These are phyloP conservation scores for Penicillium chermesinum DNA, from an alignment of 495 filamentous ascomycete species.

Conservation along the genomic window DNA sequence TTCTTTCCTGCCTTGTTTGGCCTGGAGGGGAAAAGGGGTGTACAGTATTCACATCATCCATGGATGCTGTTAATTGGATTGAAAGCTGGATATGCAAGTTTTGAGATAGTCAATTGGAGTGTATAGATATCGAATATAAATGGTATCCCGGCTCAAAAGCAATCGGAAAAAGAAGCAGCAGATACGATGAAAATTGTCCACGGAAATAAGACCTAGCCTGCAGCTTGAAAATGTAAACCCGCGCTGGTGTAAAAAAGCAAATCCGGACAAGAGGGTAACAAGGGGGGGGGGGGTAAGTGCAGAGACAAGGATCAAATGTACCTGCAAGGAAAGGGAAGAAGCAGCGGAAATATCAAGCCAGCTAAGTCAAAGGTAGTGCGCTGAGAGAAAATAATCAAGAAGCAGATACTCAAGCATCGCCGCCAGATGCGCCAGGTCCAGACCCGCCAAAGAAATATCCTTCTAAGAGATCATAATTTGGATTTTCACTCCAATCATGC, in stretches of 20 bases:
- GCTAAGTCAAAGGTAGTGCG: conserved; percentile 1
- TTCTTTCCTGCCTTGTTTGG: not conserved
- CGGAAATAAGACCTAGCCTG: not conserved
- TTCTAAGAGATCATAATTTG: conserved; percentile 79
- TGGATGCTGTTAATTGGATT: not conserved
- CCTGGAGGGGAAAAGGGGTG: no score
- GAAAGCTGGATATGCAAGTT: not conserved
- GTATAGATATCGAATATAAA: not conserved
- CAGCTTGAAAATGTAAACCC: not conserved
- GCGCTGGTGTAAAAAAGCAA: no score
- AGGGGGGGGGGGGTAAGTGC: no score
- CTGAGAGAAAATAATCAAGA: conserved; percentile 1
- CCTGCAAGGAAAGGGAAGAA: not conserved
- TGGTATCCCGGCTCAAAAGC: not conserved
- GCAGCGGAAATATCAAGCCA: not conserved
- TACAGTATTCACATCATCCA: no score
- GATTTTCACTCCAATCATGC: conserved; percentile 76
- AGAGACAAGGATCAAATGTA: no score
- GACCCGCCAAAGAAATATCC: conserved; percentile 82
- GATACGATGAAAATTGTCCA: not conserved
- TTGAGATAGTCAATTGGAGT: not conserved
- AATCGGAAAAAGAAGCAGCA: not conserved
- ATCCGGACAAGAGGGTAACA: no score
- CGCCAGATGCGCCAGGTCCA: conserved; percentile 29
- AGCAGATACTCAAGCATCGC: conserved; percentile 16